Base-by-base conservation (phyloP, 176 grass and related monocot genomes). In the Musa beccarii region DNA sequence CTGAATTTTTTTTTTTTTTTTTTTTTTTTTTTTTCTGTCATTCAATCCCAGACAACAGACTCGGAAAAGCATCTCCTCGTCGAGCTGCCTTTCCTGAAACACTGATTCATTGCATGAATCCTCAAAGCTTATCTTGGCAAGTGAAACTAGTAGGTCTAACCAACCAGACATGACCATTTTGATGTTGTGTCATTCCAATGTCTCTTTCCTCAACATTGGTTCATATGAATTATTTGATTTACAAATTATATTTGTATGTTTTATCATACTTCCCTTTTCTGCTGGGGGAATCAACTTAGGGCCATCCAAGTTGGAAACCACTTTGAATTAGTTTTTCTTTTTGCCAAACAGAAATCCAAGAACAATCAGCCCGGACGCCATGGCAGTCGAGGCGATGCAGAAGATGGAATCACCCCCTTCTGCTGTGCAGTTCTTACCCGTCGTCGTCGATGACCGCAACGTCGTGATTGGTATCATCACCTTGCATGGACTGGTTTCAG, bases 381-480 rank as follows among this genome's bases (percentile, higher is more conserved):
- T 92, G 93, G 89, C 89, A 2, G 89, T 86, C 7, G 74, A 92
- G 79, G 89, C 93, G 11, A 96, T 96, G 93, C 81, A 83, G 84
- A 89, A 82, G 75, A 96, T 96, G 89, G 92, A 96, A 63, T 87
- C 89, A 2, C 87, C 89, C 24, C 92, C 89, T 89, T 59, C 96
- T 64, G 82, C 96, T 9, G 96, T 99, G 74, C 96, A 95, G 70
- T 99, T 99, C 76, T 88, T 99, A 85, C 96, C 96, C 50, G 96
- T 99, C 49, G 83, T 99, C 7, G 83, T 99, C 7, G 75, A 87
- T 23, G 59, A 43, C 24, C 22, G 82, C 53, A 94, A 98, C 6
- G 12, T 94, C 0, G 82, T 98, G 26, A 84, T 85, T 15, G 95
- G 95, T 51, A 98, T 98, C 68, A 64, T 98, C 22, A 98, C 94